Evolutionary conservation across 2,329 filamentous ascomycete genomes (phyloP).

Genomic region (Cladophialophora chaetospira): DNA sequence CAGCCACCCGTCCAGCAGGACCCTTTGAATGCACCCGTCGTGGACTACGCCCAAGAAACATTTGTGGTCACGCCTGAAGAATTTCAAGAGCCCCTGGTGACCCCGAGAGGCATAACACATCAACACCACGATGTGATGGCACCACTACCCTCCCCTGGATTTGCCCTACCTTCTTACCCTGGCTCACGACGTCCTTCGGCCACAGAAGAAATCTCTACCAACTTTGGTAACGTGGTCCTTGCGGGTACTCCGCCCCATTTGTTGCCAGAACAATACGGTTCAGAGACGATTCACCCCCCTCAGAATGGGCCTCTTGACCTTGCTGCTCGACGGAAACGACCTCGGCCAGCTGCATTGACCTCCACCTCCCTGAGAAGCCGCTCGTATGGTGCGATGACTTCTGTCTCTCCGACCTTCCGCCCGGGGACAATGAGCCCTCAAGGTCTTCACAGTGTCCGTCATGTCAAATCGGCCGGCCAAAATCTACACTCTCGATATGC

Average conservation of each 20-base stretch:
- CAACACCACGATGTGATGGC: slow-evolving; percentile 12
- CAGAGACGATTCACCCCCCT: slow-evolving; percentile 52
- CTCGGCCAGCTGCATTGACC: slow-evolving; percentile 49
- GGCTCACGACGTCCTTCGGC: slow-evolving; percentile 29
- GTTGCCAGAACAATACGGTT: slow-evolving; percentile 57
- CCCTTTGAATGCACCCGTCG: slow-evolving; percentile 1
- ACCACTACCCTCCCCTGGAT: slow-evolving; percentile 24
- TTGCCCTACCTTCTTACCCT: slow-evolving; percentile 30
- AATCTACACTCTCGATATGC: slow-evolving; percentile 48
- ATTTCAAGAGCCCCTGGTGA: slow-evolving; percentile 23
- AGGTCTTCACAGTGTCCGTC: slow-evolving; percentile 44
- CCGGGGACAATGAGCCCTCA: slow-evolving; percentile 38
- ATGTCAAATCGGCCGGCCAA: slow-evolving; percentile 48
- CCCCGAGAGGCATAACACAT: slow-evolving; percentile 19
- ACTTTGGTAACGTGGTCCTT: slow-evolving; percentile 31
- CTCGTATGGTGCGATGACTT: slow-evolving; percentile 42
- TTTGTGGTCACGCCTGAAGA: slow-evolving; percentile 26
- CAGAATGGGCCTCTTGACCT: slow-evolving; percentile 47
- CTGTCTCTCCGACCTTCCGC: slow-evolving; percentile 45
- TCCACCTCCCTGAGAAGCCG: slow-evolving; percentile 42
- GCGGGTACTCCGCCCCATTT: slow-evolving; percentile 20
- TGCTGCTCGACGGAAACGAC: slow-evolving; percentile 49
- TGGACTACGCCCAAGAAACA: slow-evolving; percentile 18
- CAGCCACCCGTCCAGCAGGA: slow-evolving; percentile 7
- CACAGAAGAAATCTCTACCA: slow-evolving; percentile 30